These are phyloP conservation scores for Coccomyxa sp. DNA, from an alignment of 139 green algal species.

Conservation along the genomic window DNA sequence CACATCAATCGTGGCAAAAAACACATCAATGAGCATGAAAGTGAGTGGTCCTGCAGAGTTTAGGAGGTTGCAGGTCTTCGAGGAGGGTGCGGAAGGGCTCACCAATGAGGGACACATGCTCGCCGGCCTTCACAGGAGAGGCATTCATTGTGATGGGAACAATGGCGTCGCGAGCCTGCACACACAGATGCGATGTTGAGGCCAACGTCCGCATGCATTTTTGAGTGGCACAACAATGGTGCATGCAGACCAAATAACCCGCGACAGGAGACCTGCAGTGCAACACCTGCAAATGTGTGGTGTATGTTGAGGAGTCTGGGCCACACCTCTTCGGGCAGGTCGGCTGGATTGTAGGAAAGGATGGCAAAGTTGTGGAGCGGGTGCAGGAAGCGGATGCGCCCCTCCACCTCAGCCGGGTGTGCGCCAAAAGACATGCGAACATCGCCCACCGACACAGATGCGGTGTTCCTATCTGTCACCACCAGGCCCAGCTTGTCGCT, in stretches of 20 bases:
- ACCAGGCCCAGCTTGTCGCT: slow-evolving; percentile 53
- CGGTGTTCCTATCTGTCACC: slow-evolving; percentile 86
- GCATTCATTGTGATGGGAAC: background rate
- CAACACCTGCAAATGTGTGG: too few species aligned
- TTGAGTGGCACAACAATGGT: too few species aligned
- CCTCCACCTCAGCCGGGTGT: slow-evolving; percentile 73
- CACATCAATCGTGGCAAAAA: slow-evolving; percentile 34
- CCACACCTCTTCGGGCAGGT: slow-evolving; percentile 48
- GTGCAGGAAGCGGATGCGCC: slow-evolving; percentile 71
- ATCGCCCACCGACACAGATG: slow-evolving; percentile 69
- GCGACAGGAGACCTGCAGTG: too few species aligned
- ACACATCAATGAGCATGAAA: background rate
- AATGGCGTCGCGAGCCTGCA: background rate
- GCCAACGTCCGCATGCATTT: too few species aligned
- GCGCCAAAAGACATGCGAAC: slow-evolving; percentile 82
- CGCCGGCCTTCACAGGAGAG: background rate
- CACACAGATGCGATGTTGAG: background rate
- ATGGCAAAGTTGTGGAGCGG: slow-evolving; percentile 84
- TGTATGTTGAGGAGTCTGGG: too few species aligned
- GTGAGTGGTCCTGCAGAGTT: slow-evolving; percentile 1
- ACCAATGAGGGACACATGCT: background rate
- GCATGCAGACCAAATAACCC: too few species aligned
- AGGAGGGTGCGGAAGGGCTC: too few species aligned
- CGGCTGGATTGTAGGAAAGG: slow-evolving; percentile 57
- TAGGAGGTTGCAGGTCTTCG: background rate